Percentiles rank a stretch among this genome's conserved stretches.
Conservation (phyloP, 2,329 filamentous ascomycete genomes). For the Exophiala mesophila region DNA sequence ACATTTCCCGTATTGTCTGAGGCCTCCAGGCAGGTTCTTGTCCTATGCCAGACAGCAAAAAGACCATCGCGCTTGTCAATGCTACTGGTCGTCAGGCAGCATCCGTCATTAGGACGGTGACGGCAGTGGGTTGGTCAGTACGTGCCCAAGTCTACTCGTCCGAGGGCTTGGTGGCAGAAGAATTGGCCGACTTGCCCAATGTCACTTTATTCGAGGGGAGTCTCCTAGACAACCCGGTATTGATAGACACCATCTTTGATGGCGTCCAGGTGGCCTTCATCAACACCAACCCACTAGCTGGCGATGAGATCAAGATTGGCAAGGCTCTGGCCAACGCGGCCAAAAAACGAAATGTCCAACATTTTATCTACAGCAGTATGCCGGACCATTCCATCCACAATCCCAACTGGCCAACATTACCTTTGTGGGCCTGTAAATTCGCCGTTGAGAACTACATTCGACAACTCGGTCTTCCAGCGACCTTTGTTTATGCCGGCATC, state of each 20-base stretch:
- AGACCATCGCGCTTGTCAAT: slow-evolving; percentile 92
- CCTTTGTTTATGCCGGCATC: slow-evolving; percentile 93
- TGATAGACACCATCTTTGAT: slow-evolving; percentile 74
- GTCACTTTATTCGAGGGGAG: slow-evolving; percentile 66
- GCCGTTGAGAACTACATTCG: slow-evolving; percentile 87
- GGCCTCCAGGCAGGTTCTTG: slow-evolving; percentile 1
- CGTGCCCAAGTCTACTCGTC: slow-evolving; percentile 85
- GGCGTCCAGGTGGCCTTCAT: slow-evolving; percentile 89
- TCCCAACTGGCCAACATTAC: slow-evolving; percentile 71
- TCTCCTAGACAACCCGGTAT: slow-evolving; percentile 63
- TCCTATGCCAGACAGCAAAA: slow-evolving; percentile 36
- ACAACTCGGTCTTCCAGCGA: slow-evolving; percentile 74
- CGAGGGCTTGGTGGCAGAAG: slow-evolving; percentile 80
- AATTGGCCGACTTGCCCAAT: slow-evolving; percentile 77
- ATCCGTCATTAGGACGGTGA: slow-evolving; percentile 88
- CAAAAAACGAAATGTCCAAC: slow-evolving; percentile 70
- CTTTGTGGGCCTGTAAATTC: slow-evolving; percentile 89
- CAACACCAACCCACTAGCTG: slow-evolving; percentile 89
- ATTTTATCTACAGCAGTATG: slow-evolving; percentile 97
- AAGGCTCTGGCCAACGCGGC: slow-evolving; percentile 84
- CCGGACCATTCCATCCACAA: slow-evolving; percentile 84
- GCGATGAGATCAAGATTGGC: slow-evolving; percentile 87
- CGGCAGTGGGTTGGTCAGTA: slow-evolving; percentile 88
- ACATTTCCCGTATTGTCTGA: too few species aligned
- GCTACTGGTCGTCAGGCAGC: slow-evolving; percentile 92